Base-by-base conservation (phyloP, 176 grass and related monocot species). In the Saccharum officinarum region DNA sequence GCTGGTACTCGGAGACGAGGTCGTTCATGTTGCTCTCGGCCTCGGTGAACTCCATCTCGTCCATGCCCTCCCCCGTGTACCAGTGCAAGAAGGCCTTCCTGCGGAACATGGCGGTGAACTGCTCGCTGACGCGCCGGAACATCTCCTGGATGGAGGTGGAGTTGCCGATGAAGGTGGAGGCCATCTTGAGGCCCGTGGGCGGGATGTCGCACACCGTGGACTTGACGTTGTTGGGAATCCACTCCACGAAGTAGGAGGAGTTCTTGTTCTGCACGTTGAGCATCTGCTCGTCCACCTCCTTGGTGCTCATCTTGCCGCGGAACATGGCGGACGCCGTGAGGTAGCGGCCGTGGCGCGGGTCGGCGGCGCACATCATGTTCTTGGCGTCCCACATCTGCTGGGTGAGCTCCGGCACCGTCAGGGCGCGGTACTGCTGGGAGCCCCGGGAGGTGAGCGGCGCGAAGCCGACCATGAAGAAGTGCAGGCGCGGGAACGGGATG, bases 381-480 rank as follows among this genome's bases (percentile, higher is more conserved):
- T 90, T 90, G 50, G 91, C 44, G 65, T 97, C 94, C 94, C 94
- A 97, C 94, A 97, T 97, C 80, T 97, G 94, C 88, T 97, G 94
- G 4, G 94, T 97, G 0, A 94, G 87, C 80, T 97, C 94, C 0
- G 94, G 94, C 0, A 97, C 92, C 0, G 94, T 97, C 1, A 97
- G 88, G 7, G 94, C 89, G 49, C 94, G 87, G 89, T 97, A 97
- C 84, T 92, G 85, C 91, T 97, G 94, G 20, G 91, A 93, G 3
- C 94, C 91, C 52, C 94, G 84, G 16, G 94, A 96, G 37, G 94
- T 96, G 13, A 96, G 88, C 30, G 94, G 91, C 30, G 91, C 91
- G 78, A 95, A 95, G 5, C 93, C 93, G 5, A 95, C 93, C 93
- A 95, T 95, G 88, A 95, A 95, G 86, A 95, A 96, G 86, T 96